These are phyloP conservation scores for Cryphonectria naterciae DNA, from an alignment of 2,329 filamentous ascomycete genomes.

Conservation along the genomic window DNA sequence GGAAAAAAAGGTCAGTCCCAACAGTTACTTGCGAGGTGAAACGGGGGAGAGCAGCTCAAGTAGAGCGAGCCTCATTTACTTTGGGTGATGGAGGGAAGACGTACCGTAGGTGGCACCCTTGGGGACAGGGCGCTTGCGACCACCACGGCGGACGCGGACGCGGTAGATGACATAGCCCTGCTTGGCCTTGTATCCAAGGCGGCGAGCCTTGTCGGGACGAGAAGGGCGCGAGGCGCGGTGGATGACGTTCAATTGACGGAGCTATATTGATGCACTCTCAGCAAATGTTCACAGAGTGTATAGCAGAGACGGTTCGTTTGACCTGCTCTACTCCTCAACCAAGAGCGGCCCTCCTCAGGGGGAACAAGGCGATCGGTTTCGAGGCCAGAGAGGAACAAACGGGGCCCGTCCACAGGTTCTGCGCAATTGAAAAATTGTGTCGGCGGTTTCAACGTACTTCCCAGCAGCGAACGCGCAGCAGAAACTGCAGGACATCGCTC, in stretches of 20 bases:
- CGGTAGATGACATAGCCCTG: conserved; percentile 99
- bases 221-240: conserved; percentile 98
- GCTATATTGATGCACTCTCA: conserved; percentile 99
- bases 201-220: conserved; percentile 99
- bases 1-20: conserved; percentile 16
- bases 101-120: conserved; percentile 99
- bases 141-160: conserved; percentile 96
- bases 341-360: background rate
- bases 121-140: conserved; percentile 92
- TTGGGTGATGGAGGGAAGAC: background rate
- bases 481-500: conserved; percentile 99
- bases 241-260: conserved; percentile 99
- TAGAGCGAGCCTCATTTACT: background rate
- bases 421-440: conserved; percentile 35
- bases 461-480: conserved; percentile 99
- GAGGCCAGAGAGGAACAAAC: conserved; percentile 20
- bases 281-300: conserved; percentile 99
- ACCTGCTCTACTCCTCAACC: conserved; percentile 34
- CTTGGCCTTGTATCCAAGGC: conserved; percentile 99
- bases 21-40: background rate
- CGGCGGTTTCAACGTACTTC: conserved; percentile 75
- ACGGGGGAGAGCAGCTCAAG: conserved; percentile 2
- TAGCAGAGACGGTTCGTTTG: conserved; percentile 66
- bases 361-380: conserved; percentile 9
- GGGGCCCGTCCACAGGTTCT: conserved; percentile 33